Evolutionary conservation across 192 early-diverging fungal species (phyloP).

Genomic region (Chytriomyces confervae): DNA sequence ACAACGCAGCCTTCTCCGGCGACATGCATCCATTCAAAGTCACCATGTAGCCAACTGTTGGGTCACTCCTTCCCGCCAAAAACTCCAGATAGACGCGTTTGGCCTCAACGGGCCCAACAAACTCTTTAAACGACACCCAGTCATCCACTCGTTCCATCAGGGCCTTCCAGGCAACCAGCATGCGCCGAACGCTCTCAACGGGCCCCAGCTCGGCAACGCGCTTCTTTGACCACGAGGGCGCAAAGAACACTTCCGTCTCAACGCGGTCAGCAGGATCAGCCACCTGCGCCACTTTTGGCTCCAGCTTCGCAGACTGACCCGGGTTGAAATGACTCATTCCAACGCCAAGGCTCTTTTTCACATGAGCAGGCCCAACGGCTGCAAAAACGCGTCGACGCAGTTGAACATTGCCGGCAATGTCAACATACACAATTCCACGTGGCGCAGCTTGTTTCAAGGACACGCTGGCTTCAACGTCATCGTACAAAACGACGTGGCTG

Average conservation of each 20-base stretch:
- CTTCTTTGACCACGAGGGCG: conserved; percentile 44
- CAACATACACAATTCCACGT: conserved; percentile 37
- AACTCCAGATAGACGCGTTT: conserved; percentile 28
- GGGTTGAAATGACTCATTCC: conserved; percentile 2
- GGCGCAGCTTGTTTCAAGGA: neutral
- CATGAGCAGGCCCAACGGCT: conserved; percentile 1
- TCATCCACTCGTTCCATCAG: conserved; percentile 29
- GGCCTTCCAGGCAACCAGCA: conserved; percentile 27
- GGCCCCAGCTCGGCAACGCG: conserved; percentile 18
- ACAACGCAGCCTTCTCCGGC: too few relatives aligned
- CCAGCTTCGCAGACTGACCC: conserved; percentile 12
- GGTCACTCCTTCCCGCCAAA: conserved; percentile 20
- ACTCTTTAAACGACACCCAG: conserved; percentile 24
- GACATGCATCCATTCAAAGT: neutral
- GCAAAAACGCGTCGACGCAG: conserved; percentile 18
- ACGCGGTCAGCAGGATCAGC: neutral
- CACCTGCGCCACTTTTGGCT: neutral
- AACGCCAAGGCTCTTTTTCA: conserved; percentile 43
- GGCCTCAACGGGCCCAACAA: conserved; percentile 6
- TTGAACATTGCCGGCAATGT: conserved; percentile 39
- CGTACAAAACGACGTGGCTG: conserved; percentile 43
- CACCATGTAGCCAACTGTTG: conserved; percentile 34
- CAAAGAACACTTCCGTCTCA: conserved; percentile 45
- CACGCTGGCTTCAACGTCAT: conserved; percentile 12
- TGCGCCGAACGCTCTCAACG: neutral